Evolutionary conservation across 106 monocot genomes (phyloP).

Genomic region (Acorus calamus): DNA sequence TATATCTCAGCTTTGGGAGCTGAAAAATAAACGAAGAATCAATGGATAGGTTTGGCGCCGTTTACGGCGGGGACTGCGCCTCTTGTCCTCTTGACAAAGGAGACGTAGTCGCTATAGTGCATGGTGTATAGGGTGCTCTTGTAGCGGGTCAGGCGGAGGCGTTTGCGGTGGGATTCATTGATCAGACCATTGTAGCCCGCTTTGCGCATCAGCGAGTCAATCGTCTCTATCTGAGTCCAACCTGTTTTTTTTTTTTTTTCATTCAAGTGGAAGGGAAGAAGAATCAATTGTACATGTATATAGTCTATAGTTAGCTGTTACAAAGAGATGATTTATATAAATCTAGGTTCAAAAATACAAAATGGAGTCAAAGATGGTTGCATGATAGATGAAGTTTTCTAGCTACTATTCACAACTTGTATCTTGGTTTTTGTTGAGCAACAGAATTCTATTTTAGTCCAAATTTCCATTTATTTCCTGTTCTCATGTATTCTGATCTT

Average conservation of each 20-base stretch:
- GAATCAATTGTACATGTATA: no score
- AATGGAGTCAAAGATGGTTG: no score
- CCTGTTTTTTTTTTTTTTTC: slow-evolving; percentile 24
- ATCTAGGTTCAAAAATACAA: no score
- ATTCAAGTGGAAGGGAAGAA: no score
- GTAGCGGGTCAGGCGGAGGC: slow-evolving; percentile 62
- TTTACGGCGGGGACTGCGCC: slow-evolving; percentile 37
- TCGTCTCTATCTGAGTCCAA: slow-evolving; percentile 80
- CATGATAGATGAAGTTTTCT: no score
- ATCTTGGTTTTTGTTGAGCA: no score
- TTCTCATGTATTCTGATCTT: no score
- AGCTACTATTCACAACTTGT: no score
- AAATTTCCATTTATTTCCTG: no score
- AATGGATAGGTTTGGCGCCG: slow-evolving; percentile 40
- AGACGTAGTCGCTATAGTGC: slow-evolving; percentile 68
- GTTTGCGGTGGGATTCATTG: slow-evolving; percentile 58
- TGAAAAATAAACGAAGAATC: slow-evolving; percentile 19
- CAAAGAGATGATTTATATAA: no score
- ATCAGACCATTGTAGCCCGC: slow-evolving; percentile 80
- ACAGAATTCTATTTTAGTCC: no score
- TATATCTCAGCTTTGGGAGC: not conserved
- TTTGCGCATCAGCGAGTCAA: slow-evolving; percentile 92
- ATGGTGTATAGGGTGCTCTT: slow-evolving; percentile 88
- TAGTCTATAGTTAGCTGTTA: no score
- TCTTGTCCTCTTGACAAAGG: slow-evolving; percentile 50